A percentile compares a stretch with the other conserved stretches of the same genome.
Evolutionary conservation across 2,329 filamentous ascomycete genomes (phyloP).

Genomic region (Penicillium sp.): DNA sequence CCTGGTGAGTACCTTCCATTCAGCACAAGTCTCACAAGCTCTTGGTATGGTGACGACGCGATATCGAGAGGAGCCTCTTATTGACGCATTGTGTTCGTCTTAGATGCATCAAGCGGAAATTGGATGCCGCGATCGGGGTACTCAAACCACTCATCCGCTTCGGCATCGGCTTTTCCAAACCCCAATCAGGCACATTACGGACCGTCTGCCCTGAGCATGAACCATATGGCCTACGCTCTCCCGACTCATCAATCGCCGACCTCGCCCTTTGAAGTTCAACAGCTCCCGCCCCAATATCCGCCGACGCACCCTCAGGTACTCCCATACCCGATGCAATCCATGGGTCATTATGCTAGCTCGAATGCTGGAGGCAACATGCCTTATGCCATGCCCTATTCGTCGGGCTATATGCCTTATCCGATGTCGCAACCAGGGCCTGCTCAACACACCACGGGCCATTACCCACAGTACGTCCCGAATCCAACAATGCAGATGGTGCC

Average conservation of each 20-base stretch:
- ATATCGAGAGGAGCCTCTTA: too few species aligned
- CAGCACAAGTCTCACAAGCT: too few species aligned
- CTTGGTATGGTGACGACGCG: too few species aligned
- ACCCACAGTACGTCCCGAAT: slow-evolving; percentile 18
- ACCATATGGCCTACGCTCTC: slow-evolving; percentile 25
- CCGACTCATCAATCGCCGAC: slow-evolving; percentile 23
- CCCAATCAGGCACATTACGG: slow-evolving; percentile 18
- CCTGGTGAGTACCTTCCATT: slow-evolving; percentile 8
- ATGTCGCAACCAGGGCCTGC: slow-evolving; percentile 18
- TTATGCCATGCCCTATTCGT: slow-evolving; percentile 22
- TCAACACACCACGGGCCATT: slow-evolving; percentile 14
- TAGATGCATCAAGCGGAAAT: slow-evolving; percentile 5
- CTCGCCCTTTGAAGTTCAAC: slow-evolving; percentile 22
- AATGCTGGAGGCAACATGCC: slow-evolving; percentile 14
- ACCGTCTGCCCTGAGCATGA: slow-evolving; percentile 24
- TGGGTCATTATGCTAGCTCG: slow-evolving; percentile 21
- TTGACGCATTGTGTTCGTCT: background rate
- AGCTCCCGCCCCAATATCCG: slow-evolving; percentile 24
- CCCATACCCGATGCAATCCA: slow-evolving; percentile 27
- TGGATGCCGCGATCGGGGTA: slow-evolving; percentile 15
- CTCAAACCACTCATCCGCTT: slow-evolving; percentile 16
- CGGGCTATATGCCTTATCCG: slow-evolving; percentile 25
- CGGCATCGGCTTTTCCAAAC: slow-evolving; percentile 15
- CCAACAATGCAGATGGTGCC: slow-evolving; percentile 17
- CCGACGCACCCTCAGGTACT: slow-evolving; percentile 21